These are phyloP conservation scores for Porcisia deanei DNA, from an alignment of 208 protist genomes.

Conservation along the genomic window DNA sequence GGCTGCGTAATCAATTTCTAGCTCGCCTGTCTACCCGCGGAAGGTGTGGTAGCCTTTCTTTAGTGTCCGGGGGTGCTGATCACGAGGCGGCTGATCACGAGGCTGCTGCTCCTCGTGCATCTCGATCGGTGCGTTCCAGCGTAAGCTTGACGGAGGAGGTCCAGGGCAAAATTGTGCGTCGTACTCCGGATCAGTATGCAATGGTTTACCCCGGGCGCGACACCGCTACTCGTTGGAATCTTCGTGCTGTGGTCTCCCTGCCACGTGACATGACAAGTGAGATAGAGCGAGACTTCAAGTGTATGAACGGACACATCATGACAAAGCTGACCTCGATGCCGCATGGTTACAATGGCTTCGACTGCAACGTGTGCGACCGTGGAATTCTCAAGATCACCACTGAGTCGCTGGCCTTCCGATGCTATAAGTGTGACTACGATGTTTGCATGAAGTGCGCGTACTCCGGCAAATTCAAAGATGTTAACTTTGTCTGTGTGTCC, in stretches of 20 bases:
- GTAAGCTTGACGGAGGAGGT: conserved; percentile 44
- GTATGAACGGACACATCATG: conserved; percentile 89
- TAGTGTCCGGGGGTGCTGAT: conserved; percentile 35
- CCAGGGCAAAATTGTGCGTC: conserved; percentile 54
- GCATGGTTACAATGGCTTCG: conserved; percentile 84
- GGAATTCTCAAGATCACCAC: conserved; percentile 72
- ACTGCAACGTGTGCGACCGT: conserved; percentile 88
- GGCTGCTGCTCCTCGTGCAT: conserved; percentile 11
- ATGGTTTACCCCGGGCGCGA: conserved; percentile 78
- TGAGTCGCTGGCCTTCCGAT: conserved; percentile 75
- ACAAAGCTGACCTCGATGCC: conserved; percentile 86
- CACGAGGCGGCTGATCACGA: conserved; percentile 1
- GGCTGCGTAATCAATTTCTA: conserved; percentile 39
- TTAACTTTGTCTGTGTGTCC: conserved; percentile 85
- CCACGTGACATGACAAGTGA: conserved; percentile 64
- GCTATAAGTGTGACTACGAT: conserved; percentile 92
- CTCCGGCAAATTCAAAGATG: conserved; percentile 70
- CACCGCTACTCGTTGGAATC: conserved; percentile 71
- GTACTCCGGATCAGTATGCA: conserved; percentile 73
- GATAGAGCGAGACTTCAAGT: conserved; percentile 62
- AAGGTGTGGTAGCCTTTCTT: conserved; percentile 54
- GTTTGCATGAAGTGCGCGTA: conserved; percentile 84
- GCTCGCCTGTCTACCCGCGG: conserved; percentile 17
- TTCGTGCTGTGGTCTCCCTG: conserved; percentile 74
- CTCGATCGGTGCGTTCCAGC: conserved; percentile 48